Evolutionary conservation across 495 filamentous ascomycete species (phyloP).

Genomic region (Chlorociboria aeruginascens): DNA sequence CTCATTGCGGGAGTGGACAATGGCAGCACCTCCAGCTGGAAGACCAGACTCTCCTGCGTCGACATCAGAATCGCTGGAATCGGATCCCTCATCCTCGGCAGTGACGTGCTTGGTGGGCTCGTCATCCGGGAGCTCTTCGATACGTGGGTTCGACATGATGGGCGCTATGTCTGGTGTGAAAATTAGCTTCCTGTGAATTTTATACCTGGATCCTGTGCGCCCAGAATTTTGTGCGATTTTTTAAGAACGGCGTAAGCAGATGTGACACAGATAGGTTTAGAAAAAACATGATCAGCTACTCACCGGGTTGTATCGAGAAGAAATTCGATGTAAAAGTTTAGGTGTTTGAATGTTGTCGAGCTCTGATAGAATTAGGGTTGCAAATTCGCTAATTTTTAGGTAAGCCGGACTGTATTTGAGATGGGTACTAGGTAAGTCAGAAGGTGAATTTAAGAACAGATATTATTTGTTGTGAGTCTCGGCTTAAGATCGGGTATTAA

Average conservation of each 20-base stretch:
- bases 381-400: constrained; percentile 14
- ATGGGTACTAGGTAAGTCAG: neutral
- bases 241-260: neutral
- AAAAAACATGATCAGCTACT: constrained; percentile 1
- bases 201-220: constrained; percentile 16
- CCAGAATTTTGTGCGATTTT: neutral
- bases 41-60: constrained; percentile 55
- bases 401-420: constrained; percentile 3
- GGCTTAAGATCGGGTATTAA: no score
- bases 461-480: no score
- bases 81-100: constrained; percentile 63
- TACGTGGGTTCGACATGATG: constrained; percentile 92
- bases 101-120: constrained; percentile 58
- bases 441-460: neutral
- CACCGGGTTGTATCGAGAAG: constrained; percentile 6
- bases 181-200: constrained; percentile 13
- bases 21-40: constrained; percentile 64
- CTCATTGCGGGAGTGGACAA: constrained; percentile 97
- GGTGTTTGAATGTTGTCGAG: constrained; percentile 1
- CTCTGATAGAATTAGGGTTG: constrained; percentile 6
- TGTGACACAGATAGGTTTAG: no score
- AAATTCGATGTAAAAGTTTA: neutral
- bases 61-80: constrained; percentile 63
- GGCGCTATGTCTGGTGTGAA: constrained; percentile 17
- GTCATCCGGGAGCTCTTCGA: constrained; percentile 96